Evolutionary conservation across 2,329 filamentous ascomycete species (phyloP), one percentile per base, ranked within the genome.

Genomic region (Colletotrichum sp.): DNA sequence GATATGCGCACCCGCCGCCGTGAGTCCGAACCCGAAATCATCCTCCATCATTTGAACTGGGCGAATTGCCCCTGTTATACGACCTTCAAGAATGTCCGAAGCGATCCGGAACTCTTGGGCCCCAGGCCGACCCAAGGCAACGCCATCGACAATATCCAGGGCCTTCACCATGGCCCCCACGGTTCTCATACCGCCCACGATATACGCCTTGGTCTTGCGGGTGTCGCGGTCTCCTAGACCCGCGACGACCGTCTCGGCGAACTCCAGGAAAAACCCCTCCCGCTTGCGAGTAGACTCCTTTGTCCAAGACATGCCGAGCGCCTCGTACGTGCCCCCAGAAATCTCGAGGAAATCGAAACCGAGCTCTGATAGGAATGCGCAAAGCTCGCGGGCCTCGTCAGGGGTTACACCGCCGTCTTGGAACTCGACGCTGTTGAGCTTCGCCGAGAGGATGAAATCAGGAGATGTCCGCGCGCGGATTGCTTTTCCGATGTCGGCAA

Each of bases 251-350:
- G 82, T 80, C 72, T 92, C 87, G 0, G 91, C 91, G 75, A 91
- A 92, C 6, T 92, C 90, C 55, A 92, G 80, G 86, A 92, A 93
- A 85, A 91, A 92, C 4, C 89, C 87, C 79, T 92, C 90, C 5
- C 90, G 85, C 82, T 89, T 88, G 81, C 85, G 87, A 10, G 90
- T 92, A 13, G 86, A 88, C 52, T 92, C 90, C 65, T 87, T 85
- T 81, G 88, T 85, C 79, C 90, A 88, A 1, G 79, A 79, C 77
- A 92, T 90, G 0, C 87, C 89, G 0, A 90, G 79, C 24, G 85
- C 82, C 81, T 93, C 89, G 78, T 91, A 92, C 0, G 91, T 93
- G 10, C 92, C 92, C 13, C 92, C 91, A 0, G 86, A 89, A 1
- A 93, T 84, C 82, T 93, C 91, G 7, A 93, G 88, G 79, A 92